phyloP scores from a whole-genome alignment of 305 asterid genomes.

The Solanum hybrid region DNA sequence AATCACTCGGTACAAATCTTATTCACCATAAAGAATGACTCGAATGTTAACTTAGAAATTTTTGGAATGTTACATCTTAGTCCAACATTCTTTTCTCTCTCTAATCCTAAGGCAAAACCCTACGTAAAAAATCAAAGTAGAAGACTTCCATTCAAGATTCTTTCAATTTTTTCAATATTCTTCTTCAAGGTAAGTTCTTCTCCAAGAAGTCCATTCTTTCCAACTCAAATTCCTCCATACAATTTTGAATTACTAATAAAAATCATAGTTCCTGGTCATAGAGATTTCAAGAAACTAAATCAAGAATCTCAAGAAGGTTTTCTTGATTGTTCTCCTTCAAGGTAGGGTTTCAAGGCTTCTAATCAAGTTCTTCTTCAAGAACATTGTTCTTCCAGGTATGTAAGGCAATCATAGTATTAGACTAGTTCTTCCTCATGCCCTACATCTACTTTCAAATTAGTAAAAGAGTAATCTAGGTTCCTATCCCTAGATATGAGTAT shows the following conservation, averaged over 20 bases:
- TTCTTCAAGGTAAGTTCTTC: background rate
- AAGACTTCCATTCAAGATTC: background rate
- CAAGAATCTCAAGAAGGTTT: background rate
- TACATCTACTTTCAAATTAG: background rate
- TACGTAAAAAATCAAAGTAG: background rate
- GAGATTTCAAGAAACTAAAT: background rate
- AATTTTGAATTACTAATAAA: background rate
- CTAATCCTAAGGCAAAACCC: background rate
- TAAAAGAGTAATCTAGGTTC: background rate
- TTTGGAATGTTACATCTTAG: background rate
- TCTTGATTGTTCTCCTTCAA: background rate
- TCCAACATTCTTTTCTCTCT: background rate
- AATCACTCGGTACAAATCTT: background rate
- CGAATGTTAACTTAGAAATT: background rate
- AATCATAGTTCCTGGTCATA: background rate
- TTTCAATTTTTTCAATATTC: too few species aligned
- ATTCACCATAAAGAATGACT: background rate
- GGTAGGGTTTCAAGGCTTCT: background rate
- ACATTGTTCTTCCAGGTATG: background rate
- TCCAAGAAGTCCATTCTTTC: background rate
- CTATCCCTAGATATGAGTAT: background rate
- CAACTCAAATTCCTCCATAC: background rate
- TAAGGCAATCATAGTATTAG: background rate
- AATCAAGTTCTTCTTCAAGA: background rate
- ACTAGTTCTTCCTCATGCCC: background rate